Evolutionary conservation across 2,329 filamentous ascomycete species (phyloP).

Genomic region (Penicillium sp.): DNA sequence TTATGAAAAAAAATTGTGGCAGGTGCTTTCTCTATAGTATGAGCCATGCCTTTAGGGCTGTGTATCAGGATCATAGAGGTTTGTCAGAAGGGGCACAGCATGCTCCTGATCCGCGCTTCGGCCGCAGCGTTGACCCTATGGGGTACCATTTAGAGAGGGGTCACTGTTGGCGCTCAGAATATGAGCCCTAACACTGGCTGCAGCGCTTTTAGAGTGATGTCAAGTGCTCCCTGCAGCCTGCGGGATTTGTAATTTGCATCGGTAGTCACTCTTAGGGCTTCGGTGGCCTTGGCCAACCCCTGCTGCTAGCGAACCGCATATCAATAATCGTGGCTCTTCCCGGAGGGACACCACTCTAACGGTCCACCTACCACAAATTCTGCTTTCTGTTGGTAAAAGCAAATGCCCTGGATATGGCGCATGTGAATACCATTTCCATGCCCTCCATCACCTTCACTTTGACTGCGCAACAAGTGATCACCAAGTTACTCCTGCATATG

Average conservation of each 20-base stretch:
- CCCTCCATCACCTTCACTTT: slow-evolving; percentile 21
- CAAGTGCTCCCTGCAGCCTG: slow-evolving; percentile 9
- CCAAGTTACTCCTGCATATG: slow-evolving; percentile 14
- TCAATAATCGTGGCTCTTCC: neutral
- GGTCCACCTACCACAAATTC: slow-evolving; percentile 31
- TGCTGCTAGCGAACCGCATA: slow-evolving; percentile 1
- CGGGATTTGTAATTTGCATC: slow-evolving; percentile 6
- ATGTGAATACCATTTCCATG: slow-evolving; percentile 10
- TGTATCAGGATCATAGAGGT: slow-evolving; percentile 4
- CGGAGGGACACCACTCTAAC: slow-evolving; percentile 20
- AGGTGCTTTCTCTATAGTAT: slow-evolving; percentile 8
- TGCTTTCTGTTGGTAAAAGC: slow-evolving; percentile 22
- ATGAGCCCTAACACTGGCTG: slow-evolving; percentile 1
- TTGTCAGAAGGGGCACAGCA: slow-evolving; percentile 9
- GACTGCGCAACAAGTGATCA: slow-evolving; percentile 9
- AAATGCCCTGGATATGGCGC: slow-evolving; percentile 17
- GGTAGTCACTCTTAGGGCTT: slow-evolving; percentile 9
- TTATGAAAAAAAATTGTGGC: slow-evolving; percentile 8
- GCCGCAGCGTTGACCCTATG: slow-evolving; percentile 10
- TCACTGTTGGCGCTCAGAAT: slow-evolving; percentile 8
- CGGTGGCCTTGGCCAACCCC: slow-evolving; percentile 2
- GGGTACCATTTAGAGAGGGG: slow-evolving; percentile 2
- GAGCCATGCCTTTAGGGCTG: neutral
- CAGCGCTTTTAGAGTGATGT: slow-evolving; percentile 14
- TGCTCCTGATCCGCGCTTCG: slow-evolving; percentile 9